These are phyloP conservation scores for Datisca glomerata DNA, from an alignment of 306 rosid species.

Conservation along the genomic window DNA sequence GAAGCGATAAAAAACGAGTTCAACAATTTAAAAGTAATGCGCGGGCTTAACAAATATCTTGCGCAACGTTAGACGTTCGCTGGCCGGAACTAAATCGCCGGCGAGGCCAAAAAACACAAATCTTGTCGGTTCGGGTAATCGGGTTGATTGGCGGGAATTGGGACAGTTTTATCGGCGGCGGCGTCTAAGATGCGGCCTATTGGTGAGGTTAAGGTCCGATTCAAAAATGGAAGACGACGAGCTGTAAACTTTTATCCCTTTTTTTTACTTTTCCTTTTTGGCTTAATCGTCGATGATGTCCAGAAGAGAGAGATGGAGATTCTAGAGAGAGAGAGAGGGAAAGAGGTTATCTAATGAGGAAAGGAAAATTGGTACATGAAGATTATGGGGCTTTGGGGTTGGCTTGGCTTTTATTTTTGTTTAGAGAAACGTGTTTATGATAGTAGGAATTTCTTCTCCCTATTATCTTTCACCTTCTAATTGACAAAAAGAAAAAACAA, in stretches of 20 bases:
- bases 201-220: constrained; percentile 32
- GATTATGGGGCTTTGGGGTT: no score
- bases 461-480: no score
- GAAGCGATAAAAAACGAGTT: constrained; percentile 15
- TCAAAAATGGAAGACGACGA: constrained; percentile 33
- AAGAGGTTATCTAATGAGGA: constrained; percentile 5
- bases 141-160: constrained; percentile 7
- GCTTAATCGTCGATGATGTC: constrained; percentile 34
- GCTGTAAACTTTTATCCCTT: constrained; percentile 16
- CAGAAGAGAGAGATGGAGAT: constrained; percentile 19
- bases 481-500: no score
- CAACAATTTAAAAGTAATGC: constrained; percentile 23
- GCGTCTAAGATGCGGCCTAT: constrained; percentile 28
- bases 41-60: constrained; percentile 23
- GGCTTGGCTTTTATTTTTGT: constrained; percentile 9
- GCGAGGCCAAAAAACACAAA: constrained; percentile 14
- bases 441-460: no score
- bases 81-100: constrained; percentile 41
- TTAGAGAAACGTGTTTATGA: neutral
- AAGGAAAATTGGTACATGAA: neutral
- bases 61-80: constrained; percentile 22
- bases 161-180: constrained; percentile 8
- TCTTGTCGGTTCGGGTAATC: constrained; percentile 11
- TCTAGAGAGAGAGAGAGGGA: constrained; percentile 22
- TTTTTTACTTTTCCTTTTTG: constrained; percentile 5